Conservation (phyloP, 192 early-diverging fungal species). For the Mortierella antarctica region DNA sequence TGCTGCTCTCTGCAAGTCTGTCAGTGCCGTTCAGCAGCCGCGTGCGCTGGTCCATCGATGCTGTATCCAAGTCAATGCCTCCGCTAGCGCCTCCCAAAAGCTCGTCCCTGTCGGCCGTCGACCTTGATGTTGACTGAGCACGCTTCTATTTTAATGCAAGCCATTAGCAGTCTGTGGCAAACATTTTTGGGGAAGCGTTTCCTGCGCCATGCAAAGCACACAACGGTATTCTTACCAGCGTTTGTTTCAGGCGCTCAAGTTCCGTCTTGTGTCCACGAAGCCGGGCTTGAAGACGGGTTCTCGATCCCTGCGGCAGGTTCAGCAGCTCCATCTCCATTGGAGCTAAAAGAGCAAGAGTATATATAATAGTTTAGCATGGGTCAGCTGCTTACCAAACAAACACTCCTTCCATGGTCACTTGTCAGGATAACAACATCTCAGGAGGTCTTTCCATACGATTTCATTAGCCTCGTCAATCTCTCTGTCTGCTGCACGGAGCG, state of each 20-base stretch:
- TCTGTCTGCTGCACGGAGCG: conserved; percentile 80
- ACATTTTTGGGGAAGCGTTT: background rate
- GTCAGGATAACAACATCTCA: background rate
- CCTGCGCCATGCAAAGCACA: background rate
- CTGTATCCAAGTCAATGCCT: conserved; percentile 62
- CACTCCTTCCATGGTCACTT: background rate
- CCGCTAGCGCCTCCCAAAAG: conserved; percentile 65
- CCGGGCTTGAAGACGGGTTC: conserved; percentile 73
- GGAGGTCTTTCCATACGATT: conserved; percentile 67
- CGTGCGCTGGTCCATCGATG: conserved; percentile 80
- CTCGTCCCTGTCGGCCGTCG: conserved; percentile 67
- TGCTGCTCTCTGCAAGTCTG: conserved; percentile 79
- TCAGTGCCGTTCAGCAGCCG: conserved; percentile 89
- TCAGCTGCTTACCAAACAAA: background rate
- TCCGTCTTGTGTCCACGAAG: conserved; percentile 82
- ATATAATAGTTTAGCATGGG: background rate
- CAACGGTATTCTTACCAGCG: conserved; percentile 64
- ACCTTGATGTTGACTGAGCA: conserved; percentile 54
- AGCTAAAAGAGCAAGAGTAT: conserved; percentile 59
- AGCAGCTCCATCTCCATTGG: conserved; percentile 93
- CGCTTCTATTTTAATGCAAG: conserved; percentile 51
- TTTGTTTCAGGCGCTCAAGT: conserved; percentile 81
- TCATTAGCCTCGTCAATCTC: conserved; percentile 93
- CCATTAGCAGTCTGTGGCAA: background rate
- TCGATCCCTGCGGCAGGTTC: conserved; percentile 71